phyloP scores from a whole-genome alignment of 1,139 yeast species.

The Ashbya aceris region DNA sequence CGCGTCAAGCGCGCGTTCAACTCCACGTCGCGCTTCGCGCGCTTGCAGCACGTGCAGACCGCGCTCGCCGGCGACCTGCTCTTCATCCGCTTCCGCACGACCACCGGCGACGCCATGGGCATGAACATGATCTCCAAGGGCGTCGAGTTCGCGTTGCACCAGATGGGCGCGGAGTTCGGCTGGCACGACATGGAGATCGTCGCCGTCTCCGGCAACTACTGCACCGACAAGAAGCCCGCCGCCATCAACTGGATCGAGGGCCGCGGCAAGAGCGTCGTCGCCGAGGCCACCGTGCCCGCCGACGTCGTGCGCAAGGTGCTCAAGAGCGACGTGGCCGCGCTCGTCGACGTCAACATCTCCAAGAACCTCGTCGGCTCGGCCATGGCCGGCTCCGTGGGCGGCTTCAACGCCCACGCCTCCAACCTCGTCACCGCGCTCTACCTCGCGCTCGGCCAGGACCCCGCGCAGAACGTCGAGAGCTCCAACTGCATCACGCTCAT shows the following conservation, averaged over 20 bases:
- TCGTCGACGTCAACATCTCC: slow-evolving; percentile 79
- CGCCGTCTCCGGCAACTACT: slow-evolving; percentile 93
- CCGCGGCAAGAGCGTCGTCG: slow-evolving; percentile 95
- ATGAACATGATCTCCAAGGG: slow-evolving; percentile 99
- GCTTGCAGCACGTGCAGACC: slow-evolving; percentile 82
- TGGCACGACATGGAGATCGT: slow-evolving; percentile 90
- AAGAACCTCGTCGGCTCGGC: slow-evolving; percentile 95
- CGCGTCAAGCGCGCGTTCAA: slow-evolving; percentile 82
- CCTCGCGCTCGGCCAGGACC: slow-evolving; percentile 96
- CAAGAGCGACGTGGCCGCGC: slow-evolving; percentile 85
- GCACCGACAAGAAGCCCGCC: slow-evolving; percentile 95
- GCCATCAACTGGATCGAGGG: slow-evolving; percentile 99
- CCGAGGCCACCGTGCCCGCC: slow-evolving; percentile 88
- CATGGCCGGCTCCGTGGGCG: slow-evolving; percentile 97
- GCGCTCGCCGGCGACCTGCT: slow-evolving; percentile 92
- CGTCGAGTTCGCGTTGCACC: slow-evolving; percentile 75
- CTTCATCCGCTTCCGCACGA: slow-evolving; percentile 86
- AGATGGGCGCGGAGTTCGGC: slow-evolving; percentile 82
- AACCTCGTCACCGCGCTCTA: slow-evolving; percentile 88
- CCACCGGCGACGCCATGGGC: slow-evolving; percentile 99
- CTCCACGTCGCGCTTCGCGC: slow-evolving; percentile 94
- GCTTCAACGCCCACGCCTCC: slow-evolving; percentile 97
- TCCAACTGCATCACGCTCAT: slow-evolving; percentile 95
- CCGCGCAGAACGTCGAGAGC: slow-evolving; percentile 95
- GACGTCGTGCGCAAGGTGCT: slow-evolving; percentile 71